These are phyloP conservation scores for Linanthus parryae DNA, from an alignment of 148 eudicot genomes.

Conservation along the genomic window DNA sequence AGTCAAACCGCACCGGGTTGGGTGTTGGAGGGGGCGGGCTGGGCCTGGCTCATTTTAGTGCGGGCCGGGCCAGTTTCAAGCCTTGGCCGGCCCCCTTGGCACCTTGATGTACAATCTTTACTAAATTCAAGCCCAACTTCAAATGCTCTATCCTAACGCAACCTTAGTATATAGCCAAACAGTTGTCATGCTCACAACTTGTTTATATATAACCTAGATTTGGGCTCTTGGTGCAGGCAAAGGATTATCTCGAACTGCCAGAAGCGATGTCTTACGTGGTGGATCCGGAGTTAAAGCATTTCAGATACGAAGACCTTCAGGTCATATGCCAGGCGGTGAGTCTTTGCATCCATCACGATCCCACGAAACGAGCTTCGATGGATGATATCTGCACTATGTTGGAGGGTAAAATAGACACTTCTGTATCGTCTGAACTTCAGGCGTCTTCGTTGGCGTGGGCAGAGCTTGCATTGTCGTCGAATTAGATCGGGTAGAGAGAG, in stretches of 20 bases:
- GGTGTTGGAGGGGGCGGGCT: too few species aligned
- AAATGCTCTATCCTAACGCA: too few species aligned
- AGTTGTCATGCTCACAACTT: too few species aligned
- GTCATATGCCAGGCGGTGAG: constrained; percentile 55
- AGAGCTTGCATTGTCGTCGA: constrained; percentile 25
- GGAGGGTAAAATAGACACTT: constrained; percentile 57
- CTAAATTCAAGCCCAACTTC: too few species aligned
- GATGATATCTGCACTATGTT: constrained; percentile 41
- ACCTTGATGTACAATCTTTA: too few species aligned
- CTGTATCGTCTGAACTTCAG: constrained; percentile 56
- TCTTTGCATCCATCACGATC: constrained; percentile 45
- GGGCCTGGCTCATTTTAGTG: too few species aligned
- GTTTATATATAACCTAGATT: too few species aligned
- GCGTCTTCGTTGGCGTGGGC: constrained; percentile 91
- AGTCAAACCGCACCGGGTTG: too few species aligned
- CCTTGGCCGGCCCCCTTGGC: too few species aligned
- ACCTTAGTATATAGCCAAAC: too few species aligned
- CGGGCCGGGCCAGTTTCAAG: too few species aligned
- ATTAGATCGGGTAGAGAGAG: too few species aligned
- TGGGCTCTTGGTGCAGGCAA: constrained; percentile 74
- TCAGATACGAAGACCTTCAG: constrained; percentile 55
- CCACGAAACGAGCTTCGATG: constrained; percentile 44
- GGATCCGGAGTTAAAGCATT: constrained; percentile 81
- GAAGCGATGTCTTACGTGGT: constrained; percentile 60
- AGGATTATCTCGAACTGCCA: constrained; percentile 60